A percentile compares a stretch with the other conserved stretches of the same genome.
phyloP scores from a whole-genome alignment of 257 asterid genomes.

The Linaria vulgaris region DNA sequence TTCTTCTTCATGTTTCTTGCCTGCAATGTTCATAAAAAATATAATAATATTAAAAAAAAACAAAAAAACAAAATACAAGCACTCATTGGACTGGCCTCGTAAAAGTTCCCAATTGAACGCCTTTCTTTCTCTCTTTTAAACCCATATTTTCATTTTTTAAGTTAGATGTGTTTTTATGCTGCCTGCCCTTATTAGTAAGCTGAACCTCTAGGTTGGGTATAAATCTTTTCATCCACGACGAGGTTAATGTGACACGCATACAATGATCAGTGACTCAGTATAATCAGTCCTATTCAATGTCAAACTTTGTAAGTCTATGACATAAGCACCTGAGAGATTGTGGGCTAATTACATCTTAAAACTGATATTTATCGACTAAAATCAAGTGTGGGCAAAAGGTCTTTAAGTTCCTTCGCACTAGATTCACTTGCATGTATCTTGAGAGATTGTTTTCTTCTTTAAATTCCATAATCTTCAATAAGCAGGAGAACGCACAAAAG shows the following conservation, averaged over 20 bases:
- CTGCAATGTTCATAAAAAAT: not conserved
- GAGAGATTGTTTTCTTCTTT: not conserved
- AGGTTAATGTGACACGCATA: too few relatives aligned
- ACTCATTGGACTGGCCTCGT: not conserved
- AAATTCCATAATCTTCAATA: conserved; percentile 7
- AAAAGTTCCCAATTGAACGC: not conserved
- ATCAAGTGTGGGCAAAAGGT: too few relatives aligned
- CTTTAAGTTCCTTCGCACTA: too few relatives aligned
- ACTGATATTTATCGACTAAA: too few relatives aligned
- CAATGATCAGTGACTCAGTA: too few relatives aligned
- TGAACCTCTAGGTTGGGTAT: not conserved
- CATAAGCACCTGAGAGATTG: too few relatives aligned
- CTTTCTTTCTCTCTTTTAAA: not conserved
- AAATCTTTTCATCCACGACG: too few relatives aligned
- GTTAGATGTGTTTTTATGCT: not conserved
- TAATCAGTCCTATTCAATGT: too few relatives aligned
- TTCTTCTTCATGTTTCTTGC: not conserved
- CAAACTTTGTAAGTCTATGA: too few relatives aligned
- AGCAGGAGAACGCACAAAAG: conserved; percentile 85
- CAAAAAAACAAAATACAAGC: not conserved
- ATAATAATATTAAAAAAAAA: too few relatives aligned
- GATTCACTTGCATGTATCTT: not conserved
- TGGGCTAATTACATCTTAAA: too few relatives aligned
- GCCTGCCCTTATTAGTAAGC: not conserved
- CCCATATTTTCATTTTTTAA: not conserved